Base-by-base conservation (phyloP, 1,284 basidiomycete genomes). In the Tylopilus sp. region DNA sequence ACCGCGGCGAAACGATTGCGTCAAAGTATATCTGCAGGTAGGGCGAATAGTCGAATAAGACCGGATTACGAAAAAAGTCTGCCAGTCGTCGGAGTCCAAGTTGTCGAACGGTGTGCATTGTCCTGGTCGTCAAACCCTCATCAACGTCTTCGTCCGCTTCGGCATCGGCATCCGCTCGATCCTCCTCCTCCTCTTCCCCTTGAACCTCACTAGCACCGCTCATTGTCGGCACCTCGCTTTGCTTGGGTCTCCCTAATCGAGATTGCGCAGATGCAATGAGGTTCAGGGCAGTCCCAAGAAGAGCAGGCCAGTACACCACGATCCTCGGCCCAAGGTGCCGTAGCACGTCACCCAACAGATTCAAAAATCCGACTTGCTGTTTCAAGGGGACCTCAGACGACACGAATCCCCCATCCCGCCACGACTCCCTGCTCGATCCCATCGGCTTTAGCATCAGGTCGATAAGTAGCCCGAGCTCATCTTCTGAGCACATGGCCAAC, bases 381-480 rank as follows among this genome's bases (percentile, higher is more conserved):
- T 87, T 65, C 1, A 55, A 43, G 2, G 70, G 59, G 1, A 77
- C 55, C 54, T 62, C 44, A 18, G 52, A 48, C 55, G 77, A 42
- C 18, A 40, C 48, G 54, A 73, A 69, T 2, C 20, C 51, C 12
- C 54, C 56, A 2, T 65, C 65, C 44, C 49, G 52, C 62, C 45
- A 61, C 41, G 38, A 57, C 50, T 53, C 51, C 21, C 60, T 53
- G 37, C 69, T 67, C 41, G 69, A 69, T 8, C 71, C 73, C 56
- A 96, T 79, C 0, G 92, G 87, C 46, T 78, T 77, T n/a, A 98
- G 70, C 93, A 99, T 99, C 45, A 99, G 76, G 57, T 94, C 85
- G 18, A 96, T 82, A 0, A 99, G 74, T 1, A 91, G 73, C 1
- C 73, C 72, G 7, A 98, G 77, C 64, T 98, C 95, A 7, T 80